Conservation (phyloP, 83 land plant genomes). For the Picea abies region DNA sequence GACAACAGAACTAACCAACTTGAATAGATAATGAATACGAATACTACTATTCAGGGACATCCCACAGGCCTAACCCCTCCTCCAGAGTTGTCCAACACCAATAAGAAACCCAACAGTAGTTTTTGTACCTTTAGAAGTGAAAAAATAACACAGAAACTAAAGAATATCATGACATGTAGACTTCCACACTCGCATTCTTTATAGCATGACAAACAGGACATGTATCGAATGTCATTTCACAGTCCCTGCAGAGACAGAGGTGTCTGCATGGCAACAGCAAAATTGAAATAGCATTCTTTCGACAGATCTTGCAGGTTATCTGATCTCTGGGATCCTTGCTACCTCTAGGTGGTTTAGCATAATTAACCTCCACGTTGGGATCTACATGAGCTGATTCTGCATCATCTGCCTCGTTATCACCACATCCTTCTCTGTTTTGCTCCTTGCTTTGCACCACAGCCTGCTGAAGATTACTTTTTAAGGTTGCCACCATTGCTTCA, state of each 20-base stretch:
- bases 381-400: constrained; percentile 15
- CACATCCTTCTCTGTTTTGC: constrained; percentile 15
- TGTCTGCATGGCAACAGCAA: constrained; percentile 12
- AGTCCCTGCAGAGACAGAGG: constrained; percentile 6
- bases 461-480: constrained; percentile 22
- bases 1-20: background rate
- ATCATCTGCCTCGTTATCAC: constrained; percentile 23
- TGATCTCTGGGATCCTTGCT: background rate
- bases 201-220: background rate
- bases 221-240: background rate
- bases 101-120: background rate
- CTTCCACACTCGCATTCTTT: constrained; percentile 1
- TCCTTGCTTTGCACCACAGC: constrained; percentile 19
- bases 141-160: background rate
- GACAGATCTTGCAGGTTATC: constrained; percentile 15
- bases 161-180: background rate
- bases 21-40: background rate
- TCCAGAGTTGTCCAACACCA: background rate
- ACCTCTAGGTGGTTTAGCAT: background rate
- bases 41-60: background rate
- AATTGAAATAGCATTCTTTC: background rate
- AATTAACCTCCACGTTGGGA: background rate
- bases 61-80: background rate
- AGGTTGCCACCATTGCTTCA: constrained; percentile 20
- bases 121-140: background rate